Evolutionary conservation across 805 yeast genomes (phyloP).

Genomic region (Naumovozyma dairenensis): DNA sequence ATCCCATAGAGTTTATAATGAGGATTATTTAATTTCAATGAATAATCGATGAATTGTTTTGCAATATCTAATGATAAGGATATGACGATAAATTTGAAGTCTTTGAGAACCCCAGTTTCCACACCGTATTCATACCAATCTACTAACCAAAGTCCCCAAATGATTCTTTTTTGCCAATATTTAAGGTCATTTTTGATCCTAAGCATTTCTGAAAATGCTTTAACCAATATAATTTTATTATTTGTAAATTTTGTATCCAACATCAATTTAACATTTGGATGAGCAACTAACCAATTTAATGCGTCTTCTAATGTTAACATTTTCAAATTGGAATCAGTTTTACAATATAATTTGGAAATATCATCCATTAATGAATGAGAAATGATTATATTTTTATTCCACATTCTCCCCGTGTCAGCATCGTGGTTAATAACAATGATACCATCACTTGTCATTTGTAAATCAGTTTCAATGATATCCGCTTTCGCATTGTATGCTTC

Average conservation of each 20-base stretch:
- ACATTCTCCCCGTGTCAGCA: constrained; percentile 39
- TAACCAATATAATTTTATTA: constrained; percentile 34
- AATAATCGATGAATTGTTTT: constrained; percentile 28
- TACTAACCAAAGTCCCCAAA: constrained; percentile 45
- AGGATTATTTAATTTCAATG: constrained; percentile 28
- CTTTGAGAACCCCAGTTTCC: constrained; percentile 30
- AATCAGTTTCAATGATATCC: constrained; percentile 43
- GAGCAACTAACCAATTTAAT: constrained; percentile 31
- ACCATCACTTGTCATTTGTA: constrained; percentile 46
- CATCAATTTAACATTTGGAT: constrained; percentile 33
- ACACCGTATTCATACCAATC: constrained; percentile 37
- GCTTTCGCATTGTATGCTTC: constrained; percentile 40
- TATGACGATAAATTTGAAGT: constrained; percentile 30
- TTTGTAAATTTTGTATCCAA: constrained; percentile 44
- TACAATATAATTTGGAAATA: constrained; percentile 29
- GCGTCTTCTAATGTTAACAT: constrained; percentile 37
- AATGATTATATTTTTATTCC: constrained; percentile 33
- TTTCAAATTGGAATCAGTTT: constrained; percentile 27
- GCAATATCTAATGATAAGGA: constrained; percentile 29
- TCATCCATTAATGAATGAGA: constrained; percentile 29
- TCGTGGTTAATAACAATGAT: constrained; percentile 48
- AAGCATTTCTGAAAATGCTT: constrained; percentile 30
- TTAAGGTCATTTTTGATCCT: constrained; percentile 31
- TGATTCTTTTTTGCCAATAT: constrained; percentile 38
- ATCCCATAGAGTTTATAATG: constrained; percentile 49